Evolutionary conservation across 2,329 filamentous ascomycete genomes (phyloP), one percentile per base, ranked within the genome.

Genomic region (Diplodia scrobiculata): DNA sequence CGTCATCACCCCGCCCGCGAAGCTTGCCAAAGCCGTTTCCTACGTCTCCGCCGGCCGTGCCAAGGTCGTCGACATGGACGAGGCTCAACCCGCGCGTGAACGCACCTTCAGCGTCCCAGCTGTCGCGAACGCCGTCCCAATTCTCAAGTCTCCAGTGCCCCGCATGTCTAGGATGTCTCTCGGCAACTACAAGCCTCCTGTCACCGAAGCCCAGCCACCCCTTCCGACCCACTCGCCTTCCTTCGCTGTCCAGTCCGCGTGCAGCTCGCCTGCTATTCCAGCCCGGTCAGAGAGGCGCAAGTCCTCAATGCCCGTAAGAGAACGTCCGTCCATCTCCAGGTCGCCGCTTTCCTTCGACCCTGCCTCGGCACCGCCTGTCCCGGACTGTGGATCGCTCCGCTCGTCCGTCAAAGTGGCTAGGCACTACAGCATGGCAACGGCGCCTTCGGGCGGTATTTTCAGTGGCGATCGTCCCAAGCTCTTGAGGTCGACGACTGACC

Each of bases 1-100:
- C 25, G 41, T 32, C 14, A 27, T 55, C 10, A 6, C 25, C 2
- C 27, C 59, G 6, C 65, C 48, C 11, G 34, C 34, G 6, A 73
- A 72, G 71, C 71, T 76, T 70, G 76, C 76, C 41, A 73, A 77
- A 52, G 71, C 72, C 48, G 74, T 78, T 14, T 77, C 76, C 13
- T 76, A 76, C 58, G 73, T 75, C 45, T 75, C 75, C 36, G 76
- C 72, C 25, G 76, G 76, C 19, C 75, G 76, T 7, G 75, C 76
- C 53, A 78, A 76, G 70, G 72, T 78, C 6, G 75, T 78, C 53
- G 70, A 78, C 50, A 70, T 78, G 41, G 72, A 75, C 19, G 65
- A 66, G 7, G 52, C 32, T 1, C 34, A 38, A 10, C 17, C 51
- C 7, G 19, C 41, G 2, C 48, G 51, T 19, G 66, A 67, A 29